These are phyloP conservation scores for Agrocybe praecox DNA, from an alignment of 768 basidiomycete species.

Conservation along the genomic window DNA sequence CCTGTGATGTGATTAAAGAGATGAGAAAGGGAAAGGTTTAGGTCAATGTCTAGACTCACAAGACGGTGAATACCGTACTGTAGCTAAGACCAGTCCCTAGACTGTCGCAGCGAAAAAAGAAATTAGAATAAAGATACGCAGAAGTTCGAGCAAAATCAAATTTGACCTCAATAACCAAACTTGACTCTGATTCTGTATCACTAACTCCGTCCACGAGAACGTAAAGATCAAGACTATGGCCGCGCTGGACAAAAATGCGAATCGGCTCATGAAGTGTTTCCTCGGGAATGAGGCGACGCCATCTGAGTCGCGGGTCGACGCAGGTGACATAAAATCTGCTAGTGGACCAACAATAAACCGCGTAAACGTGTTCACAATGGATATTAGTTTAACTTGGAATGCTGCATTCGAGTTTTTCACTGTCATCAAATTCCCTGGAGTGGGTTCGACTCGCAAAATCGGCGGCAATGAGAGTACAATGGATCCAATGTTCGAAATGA, in stretches of 20 bases:
- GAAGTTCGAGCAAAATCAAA: neutral
- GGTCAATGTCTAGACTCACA: constrained; percentile 47
- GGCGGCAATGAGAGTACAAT: constrained; percentile 67
- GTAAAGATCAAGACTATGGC: constrained; percentile 49
- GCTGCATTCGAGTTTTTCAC: constrained; percentile 40
- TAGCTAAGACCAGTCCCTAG: constrained; percentile 70
- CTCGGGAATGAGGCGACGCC: constrained; percentile 37
- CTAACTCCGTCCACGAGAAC: constrained; percentile 57
- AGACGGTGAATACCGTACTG: constrained; percentile 68
- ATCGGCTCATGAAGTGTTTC: constrained; percentile 61
- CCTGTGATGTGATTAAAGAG: constrained; percentile 32
- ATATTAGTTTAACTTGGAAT: constrained; percentile 70
- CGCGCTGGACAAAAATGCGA: constrained; percentile 57
- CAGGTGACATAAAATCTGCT: constrained; percentile 74
- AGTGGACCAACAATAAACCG: constrained; percentile 69
- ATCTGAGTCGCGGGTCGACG: constrained; percentile 43
- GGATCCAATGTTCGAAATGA: constrained; percentile 81
- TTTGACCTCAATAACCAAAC: constrained; percentile 77
- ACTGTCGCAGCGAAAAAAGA: constrained; percentile 32
- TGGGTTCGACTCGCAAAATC: constrained; percentile 13
- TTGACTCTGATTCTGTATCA: constrained; percentile 46
- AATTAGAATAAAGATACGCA: neutral
- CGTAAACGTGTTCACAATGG: constrained; percentile 70
- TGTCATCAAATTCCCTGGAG: constrained; percentile 20
- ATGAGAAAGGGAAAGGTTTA: neutral